These are phyloP conservation scores for Rhinocladiella similis DNA, from an alignment of 2,329 filamentous ascomycete genomes.

Conservation along the genomic window DNA sequence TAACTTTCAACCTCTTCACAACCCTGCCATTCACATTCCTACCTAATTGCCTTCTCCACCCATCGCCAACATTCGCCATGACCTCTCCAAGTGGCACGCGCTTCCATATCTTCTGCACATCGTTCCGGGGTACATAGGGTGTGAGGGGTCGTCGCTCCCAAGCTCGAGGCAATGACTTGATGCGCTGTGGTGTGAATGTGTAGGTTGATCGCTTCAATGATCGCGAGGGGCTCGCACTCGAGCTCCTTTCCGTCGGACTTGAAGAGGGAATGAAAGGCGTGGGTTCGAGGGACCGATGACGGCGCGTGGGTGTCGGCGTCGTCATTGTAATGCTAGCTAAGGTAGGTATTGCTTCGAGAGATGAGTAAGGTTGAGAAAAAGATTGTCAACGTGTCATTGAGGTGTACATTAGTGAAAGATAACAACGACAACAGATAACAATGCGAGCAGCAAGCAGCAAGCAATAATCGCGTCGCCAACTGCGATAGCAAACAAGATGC, in stretches of 20 bases:
- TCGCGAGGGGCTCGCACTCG: no score
- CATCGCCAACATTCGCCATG: conserved; percentile 7
- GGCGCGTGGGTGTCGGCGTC: conserved; percentile 1
- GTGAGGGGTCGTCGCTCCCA: conserved; percentile 49
- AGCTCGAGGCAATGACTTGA: conserved; percentile 38
- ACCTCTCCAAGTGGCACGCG: conserved; percentile 34
- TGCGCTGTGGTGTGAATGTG: conserved; percentile 42
- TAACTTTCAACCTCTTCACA: conserved; percentile 26
- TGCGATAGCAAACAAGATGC: not conserved
- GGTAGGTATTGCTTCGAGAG: not conserved
- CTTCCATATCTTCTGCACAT: conserved; percentile 49
- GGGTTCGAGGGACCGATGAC: not conserved
- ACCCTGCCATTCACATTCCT: conserved; percentile 11
- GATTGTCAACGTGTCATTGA: not conserved
- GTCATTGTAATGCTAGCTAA: not conserved
- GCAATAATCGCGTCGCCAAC: no score
- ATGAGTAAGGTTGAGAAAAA: no score
- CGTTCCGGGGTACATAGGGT: conserved; percentile 40
- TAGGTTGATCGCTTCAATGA: not conserved
- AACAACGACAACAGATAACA: not conserved
- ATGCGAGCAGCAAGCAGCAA: no score
- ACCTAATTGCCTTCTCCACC: conserved; percentile 14
- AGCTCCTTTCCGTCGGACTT: not conserved
- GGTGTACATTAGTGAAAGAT: not conserved
- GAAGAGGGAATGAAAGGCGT: conserved; percentile 3